Evolutionary conservation across 345 rosid genomes (phyloP).

Genomic region (Boechera retrofracta): DNA sequence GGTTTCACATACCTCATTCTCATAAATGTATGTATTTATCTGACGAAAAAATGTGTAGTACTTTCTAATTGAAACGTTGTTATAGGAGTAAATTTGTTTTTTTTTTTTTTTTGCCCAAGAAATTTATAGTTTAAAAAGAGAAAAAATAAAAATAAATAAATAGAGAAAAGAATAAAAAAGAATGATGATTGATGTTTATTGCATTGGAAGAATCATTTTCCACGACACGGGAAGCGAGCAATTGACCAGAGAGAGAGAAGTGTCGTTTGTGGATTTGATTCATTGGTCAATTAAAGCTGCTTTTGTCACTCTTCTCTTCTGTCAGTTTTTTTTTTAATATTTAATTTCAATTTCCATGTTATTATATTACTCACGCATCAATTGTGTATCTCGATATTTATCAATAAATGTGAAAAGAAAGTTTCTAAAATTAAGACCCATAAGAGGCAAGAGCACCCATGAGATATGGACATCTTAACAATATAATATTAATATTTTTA

Average conservation of each 20-base stretch:
- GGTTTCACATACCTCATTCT: constrained; percentile 3
- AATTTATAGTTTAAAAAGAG: too few species aligned
- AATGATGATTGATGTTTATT: constrained; percentile 26
- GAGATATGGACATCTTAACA: too few species aligned
- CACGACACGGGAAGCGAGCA: constrained; percentile 46
- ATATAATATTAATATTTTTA: too few species aligned
- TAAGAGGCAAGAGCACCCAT: neutral
- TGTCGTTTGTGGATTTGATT: constrained; percentile 28
- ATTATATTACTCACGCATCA: constrained; percentile 27
- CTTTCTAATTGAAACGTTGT: too few species aligned
- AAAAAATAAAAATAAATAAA: too few species aligned
- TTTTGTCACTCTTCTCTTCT: constrained; percentile 38
- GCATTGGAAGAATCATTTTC: constrained; percentile 33
- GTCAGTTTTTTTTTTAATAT: constrained; percentile 9
- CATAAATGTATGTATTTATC: neutral
- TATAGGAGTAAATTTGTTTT: neutral
- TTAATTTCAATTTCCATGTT: neutral
- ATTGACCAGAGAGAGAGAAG: constrained; percentile 43
- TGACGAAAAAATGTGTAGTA: neutral
- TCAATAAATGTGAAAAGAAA: neutral
- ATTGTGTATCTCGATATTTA: constrained; percentile 42
- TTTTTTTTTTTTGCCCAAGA: neutral
- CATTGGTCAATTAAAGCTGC: constrained; percentile 46
- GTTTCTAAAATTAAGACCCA: constrained; percentile 9
- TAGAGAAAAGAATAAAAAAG: too few species aligned